Conservation (phyloP, 2,329 filamentous ascomycete species). For the Nothophoma quercina region DNA sequence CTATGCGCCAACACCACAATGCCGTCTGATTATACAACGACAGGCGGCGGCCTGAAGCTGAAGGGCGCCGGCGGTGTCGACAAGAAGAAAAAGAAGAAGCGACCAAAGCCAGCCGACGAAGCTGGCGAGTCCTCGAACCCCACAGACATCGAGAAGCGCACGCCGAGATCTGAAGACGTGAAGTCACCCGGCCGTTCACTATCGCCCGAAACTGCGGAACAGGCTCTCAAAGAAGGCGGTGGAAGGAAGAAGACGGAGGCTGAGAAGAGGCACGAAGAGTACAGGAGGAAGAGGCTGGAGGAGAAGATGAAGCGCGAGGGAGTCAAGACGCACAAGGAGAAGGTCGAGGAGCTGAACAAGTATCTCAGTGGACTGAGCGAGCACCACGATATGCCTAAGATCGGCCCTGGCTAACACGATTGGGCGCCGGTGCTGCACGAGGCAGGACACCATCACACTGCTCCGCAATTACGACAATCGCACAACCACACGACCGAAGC, state of each 20-base stretch:
- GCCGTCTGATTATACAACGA: conserved; percentile 75
- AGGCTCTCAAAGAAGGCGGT: conserved; percentile 36
- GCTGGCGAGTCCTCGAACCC: conserved; percentile 15
- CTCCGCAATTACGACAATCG: too few relatives aligned
- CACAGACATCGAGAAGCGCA: conserved; percentile 24
- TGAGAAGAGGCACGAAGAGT: conserved; percentile 81
- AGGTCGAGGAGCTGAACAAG: conserved; percentile 93
- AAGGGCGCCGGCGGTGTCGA: conserved; percentile 75
- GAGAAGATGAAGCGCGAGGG: conserved; percentile 84
- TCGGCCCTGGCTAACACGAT: conserved; percentile 62
- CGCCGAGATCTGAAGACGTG: conserved; percentile 27
- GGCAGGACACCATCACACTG: background rate
- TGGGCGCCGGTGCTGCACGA: background rate
- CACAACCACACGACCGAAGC: too few relatives aligned
- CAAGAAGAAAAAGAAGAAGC: conserved; percentile 67
- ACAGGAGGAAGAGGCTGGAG: conserved; percentile 79
- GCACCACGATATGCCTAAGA: conserved; percentile 88
- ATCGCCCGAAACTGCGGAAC: conserved; percentile 43
- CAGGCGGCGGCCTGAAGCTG: conserved; percentile 79
- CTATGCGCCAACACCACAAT: conserved; percentile 53
- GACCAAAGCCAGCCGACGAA: conserved; percentile 44
- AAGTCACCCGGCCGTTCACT: conserved; percentile 40
- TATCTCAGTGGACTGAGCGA: conserved; percentile 92
- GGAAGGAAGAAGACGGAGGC: conserved; percentile 77
- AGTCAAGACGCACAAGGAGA: conserved; percentile 95